These are phyloP conservation scores for Uronychia setigera DNA, from an alignment of 73 alveolate species.

Conservation along the genomic window DNA sequence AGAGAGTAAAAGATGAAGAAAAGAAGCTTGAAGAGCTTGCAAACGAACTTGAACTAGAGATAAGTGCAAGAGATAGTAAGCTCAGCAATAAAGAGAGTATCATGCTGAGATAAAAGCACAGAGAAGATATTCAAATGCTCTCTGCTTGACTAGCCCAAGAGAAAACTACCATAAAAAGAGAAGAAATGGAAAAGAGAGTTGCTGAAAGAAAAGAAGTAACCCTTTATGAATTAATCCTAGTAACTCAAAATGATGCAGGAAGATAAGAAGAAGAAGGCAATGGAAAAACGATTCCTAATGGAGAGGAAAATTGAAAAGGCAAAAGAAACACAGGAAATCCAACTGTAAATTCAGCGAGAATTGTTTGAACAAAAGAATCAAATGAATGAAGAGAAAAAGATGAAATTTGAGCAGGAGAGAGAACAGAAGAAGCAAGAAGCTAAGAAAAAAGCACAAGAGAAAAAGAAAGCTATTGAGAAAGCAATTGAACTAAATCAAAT, in stretches of 20 bases:
- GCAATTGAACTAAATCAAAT: conserved; percentile 12
- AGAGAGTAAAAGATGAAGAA: conserved; percentile 24
- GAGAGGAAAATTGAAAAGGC: conserved; percentile 42
- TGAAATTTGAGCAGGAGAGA: conserved; percentile 37
- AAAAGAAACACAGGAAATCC: conserved; percentile 15
- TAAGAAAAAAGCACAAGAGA: conserved; percentile 21
- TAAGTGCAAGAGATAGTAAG: conserved; percentile 37
- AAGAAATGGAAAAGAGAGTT: conserved; percentile 46
- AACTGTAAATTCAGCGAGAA: conserved; percentile 5
- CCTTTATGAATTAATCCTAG: conserved; percentile 7
- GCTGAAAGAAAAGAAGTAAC: conserved; percentile 21
- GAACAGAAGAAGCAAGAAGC: conserved; percentile 26
- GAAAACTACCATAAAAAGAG: neutral
- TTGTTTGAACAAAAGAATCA: conserved; percentile 32
- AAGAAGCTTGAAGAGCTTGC: conserved; percentile 30
- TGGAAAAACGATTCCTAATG: conserved; percentile 40
- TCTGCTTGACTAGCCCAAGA: neutral
- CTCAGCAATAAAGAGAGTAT: conserved; percentile 19
- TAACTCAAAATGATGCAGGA: neutral
- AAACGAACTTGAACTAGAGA: conserved; percentile 32
- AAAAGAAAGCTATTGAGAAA: conserved; percentile 39
- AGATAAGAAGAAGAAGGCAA: conserved; percentile 1
- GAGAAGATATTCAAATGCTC: conserved; percentile 5
- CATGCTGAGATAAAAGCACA: conserved; percentile 27
- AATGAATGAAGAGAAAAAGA: conserved; percentile 39